These are phyloP conservation scores for Neurospora sp. DNA, from an alignment of 495 filamentous ascomycete species.

Conservation along the genomic window DNA sequence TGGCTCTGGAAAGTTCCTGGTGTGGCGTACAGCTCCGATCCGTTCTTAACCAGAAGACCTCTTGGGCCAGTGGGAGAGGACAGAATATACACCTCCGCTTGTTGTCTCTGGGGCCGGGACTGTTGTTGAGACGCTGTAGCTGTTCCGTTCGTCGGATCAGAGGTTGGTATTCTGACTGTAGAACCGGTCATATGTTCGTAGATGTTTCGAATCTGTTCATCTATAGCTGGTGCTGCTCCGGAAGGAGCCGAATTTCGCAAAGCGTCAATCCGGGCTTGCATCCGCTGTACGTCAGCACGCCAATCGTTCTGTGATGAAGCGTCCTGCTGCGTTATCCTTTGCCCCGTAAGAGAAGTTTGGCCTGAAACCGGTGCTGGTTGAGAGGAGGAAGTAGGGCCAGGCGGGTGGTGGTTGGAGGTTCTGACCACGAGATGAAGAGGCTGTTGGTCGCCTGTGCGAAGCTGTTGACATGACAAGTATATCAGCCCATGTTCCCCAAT, in stretches of 20 bases:
- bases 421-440: constrained; percentile 57
- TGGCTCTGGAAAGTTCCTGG: constrained; percentile 11
- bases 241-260: not conserved
- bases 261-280: not conserved
- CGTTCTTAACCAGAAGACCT: constrained; percentile 42
- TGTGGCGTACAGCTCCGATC: constrained; percentile 34
- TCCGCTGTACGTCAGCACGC: not conserved
- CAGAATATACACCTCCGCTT: constrained; percentile 48
- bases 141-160: not conserved
- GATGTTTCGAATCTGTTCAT: not conserved
- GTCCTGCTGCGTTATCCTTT: not conserved
- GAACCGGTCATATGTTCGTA: not conserved
- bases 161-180: not conserved
- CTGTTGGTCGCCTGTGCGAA: constrained; percentile 34
- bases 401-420: constrained; percentile 20
- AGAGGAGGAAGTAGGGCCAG: constrained; percentile 6
- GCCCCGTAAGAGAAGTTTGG: not conserved
- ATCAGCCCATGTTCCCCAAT: constrained; percentile 5
- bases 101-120: constrained; percentile 5
- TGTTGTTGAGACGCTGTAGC: constrained; percentile 6
- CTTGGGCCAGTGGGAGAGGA: constrained; percentile 51
- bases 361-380: constrained; percentile 8
- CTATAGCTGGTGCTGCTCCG: not conserved
- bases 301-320: not conserved
- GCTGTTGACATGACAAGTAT: constrained; percentile 18